Evolutionary conservation across 1,284 basidiomycete species (phyloP), one percentile per base, ranked within the genome.

Genomic region (Marasmius oreades): DNA sequence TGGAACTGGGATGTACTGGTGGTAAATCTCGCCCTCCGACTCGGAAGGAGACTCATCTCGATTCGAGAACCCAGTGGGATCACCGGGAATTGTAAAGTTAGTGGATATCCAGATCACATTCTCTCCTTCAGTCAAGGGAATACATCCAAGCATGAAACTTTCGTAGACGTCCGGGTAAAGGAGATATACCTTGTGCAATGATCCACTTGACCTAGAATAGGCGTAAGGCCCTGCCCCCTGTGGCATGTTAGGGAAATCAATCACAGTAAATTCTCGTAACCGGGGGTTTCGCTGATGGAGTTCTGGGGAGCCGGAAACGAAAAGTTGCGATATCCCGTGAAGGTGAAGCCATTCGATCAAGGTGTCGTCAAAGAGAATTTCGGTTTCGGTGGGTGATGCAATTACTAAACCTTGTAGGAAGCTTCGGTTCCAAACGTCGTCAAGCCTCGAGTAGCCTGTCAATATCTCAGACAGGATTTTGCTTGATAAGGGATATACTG

Each of bases 1-100:
- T 2, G 70, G 70, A 12, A 71, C 60, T 16, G 71, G 70, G 26
- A 73, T 70, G 55, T 69, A 67, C 55, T 71, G 70, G 2, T 59
- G 58, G 8, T 50, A 57, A 18, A 62, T 57, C 1, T 42, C 24
- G 23, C 61, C 55, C 28, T 10, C 28, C 4, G 28, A 31, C 46
- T 42, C 39, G 39, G 20, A 51, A 34, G 28, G 7, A 18, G 31
- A 11, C 18, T 43, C 12, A 10, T 7, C 36, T 23, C 16, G 26
- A 26, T 42, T 37, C 12, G 37, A 26, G 31, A n/a, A 23, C 6
- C 33, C 16, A 23, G 8, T 6, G 18, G 24, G 8, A 24, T 24
- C n/a, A 33, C n/a, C n/a, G 12, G 52, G 42, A 53, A 67, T 61
- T 3, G 67, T 69, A 43, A 73, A 64, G 51, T 72, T 70, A 8